phyloP scores from a whole-genome alignment of 225 moss, liverwort and hornwort genomes.

The Marchantia paleacea region DNA sequence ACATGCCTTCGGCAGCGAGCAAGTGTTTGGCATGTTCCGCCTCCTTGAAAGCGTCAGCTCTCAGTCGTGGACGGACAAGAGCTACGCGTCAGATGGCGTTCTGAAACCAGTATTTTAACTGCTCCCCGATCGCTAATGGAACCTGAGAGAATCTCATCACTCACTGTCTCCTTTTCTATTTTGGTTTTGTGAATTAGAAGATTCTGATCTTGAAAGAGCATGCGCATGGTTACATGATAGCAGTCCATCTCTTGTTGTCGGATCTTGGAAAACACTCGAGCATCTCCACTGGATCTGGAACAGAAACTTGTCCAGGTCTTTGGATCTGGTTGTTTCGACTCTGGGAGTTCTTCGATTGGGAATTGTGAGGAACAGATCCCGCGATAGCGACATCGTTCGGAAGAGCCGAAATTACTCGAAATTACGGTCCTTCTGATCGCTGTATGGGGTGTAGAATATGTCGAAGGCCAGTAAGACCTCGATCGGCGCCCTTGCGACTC shows the following conservation, averaged over 20 bases:
- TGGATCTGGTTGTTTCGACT: background rate
- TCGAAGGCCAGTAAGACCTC: background rate
- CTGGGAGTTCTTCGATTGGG: background rate
- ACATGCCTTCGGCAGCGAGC: too few species aligned
- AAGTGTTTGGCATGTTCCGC: too few species aligned
- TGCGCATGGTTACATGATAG: background rate
- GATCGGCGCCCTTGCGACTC: background rate
- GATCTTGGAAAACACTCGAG: constrained; percentile 12
- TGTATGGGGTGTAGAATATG: background rate
- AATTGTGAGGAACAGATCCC: background rate
- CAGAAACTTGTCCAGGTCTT: constrained; percentile 9
- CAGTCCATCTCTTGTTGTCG: background rate
- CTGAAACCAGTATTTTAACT: too few species aligned
- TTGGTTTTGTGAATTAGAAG: too few species aligned
- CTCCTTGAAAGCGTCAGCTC: too few species aligned
- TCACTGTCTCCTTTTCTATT: too few species aligned
- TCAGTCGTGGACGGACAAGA: too few species aligned
- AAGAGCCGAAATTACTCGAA: background rate
- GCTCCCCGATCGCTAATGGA: too few species aligned
- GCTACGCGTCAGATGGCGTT: too few species aligned
- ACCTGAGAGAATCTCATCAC: too few species aligned
- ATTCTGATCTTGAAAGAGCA: too few species aligned
- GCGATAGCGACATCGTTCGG: background rate
- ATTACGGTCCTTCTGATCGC: background rate
- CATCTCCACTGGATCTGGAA: constrained; percentile 16